Evolutionary conservation across 257 asterid species (phyloP), one percentile per base, ranked within the genome.

Genomic region (Sherardia arvensis): DNA sequence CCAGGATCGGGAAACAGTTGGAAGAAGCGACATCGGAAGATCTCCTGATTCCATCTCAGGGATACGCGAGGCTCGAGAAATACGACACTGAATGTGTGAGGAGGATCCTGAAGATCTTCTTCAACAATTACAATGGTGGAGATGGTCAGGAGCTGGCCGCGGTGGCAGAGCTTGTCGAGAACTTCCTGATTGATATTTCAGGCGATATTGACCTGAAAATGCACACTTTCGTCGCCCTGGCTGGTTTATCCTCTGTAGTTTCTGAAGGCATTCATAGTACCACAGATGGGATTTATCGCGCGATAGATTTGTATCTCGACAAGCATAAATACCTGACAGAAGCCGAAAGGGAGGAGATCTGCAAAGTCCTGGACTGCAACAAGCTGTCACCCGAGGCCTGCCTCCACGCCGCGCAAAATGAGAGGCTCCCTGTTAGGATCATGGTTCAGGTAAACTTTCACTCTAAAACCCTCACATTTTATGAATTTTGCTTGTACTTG

Each of bases 81-180:
- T 89, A 80, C 29, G 95, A 90, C 45, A 73, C 80, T 0, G 94
- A 84, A 55, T 79, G 90, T 43, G 75, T 90, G 45, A 76, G 74
- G 43, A 84, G 99, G 77, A 87, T 93, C 6, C 7, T 93, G 79
- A 85, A 77, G 71, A 71, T 66, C 34, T 93, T 84, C 73, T 93
- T 81, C 65, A 23, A 67, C 67, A 81, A 80, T 71, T 77, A 77
- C 68, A 22, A 29, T 0, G 76, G 73, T 3, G 38, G 58, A 0
- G 81, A 83, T n/a, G 30, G 36, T 0, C 53, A 63, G 2, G 78
- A 87, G 0, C 60, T 87, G 30, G 29, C 49, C 2, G 26, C 61
- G 1, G 95, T 91, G 3, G 78, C 94, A 0, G 82, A 82, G 26
- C 82, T 91, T 9, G 61, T 85, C 0, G 95, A 85, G 1, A 86